phyloP scores from a whole-genome alignment of 2,329 filamentous ascomycete genomes.

The Sarocladium brachiariae region DNA sequence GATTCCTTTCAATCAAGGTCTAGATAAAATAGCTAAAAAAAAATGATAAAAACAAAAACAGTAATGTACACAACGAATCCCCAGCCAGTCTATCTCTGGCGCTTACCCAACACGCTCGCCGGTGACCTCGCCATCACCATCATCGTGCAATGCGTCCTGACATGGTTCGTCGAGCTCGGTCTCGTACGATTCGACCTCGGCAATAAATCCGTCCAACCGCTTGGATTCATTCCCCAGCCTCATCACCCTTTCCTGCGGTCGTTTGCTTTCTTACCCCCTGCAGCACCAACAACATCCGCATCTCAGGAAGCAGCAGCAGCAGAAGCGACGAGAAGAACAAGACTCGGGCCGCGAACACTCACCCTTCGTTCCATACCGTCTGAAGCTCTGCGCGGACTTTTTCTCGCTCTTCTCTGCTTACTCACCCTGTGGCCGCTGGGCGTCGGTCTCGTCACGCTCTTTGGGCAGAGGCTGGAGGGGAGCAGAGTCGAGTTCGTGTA shows the following conservation, averaged over 20 bases:
- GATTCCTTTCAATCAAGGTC: not conserved
- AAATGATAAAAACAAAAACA: constrained; percentile 29
- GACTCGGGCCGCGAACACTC: not conserved
- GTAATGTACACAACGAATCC: constrained; percentile 40
- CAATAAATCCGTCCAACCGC: constrained; percentile 36
- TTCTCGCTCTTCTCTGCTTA: constrained; percentile 29
- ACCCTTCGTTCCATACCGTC: constrained; percentile 11
- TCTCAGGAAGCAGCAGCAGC: too few relatives aligned
- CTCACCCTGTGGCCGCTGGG: constrained; percentile 35
- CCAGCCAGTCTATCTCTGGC: constrained; percentile 36
- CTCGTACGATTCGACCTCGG: constrained; percentile 42
- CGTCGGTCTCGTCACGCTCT: constrained; percentile 34
- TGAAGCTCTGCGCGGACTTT: constrained; percentile 20
- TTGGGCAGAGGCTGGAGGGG: constrained; percentile 28
- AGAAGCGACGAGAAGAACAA: not conserved
- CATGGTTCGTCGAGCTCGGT: constrained; percentile 42
- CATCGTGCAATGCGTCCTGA: constrained; percentile 42
- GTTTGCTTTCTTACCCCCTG: constrained; percentile 40
- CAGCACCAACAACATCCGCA: too few relatives aligned
- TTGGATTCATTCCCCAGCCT: constrained; percentile 36
- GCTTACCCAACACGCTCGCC: constrained; percentile 43
- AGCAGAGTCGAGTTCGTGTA: constrained; percentile 34
- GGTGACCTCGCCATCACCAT: constrained; percentile 44
- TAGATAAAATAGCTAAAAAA: not conserved
- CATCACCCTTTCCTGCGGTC: constrained; percentile 20